These are phyloP conservation scores for Chamaecyparis obtusa DNA, from an alignment of 75 land plant genomes.

Conservation along the genomic window DNA sequence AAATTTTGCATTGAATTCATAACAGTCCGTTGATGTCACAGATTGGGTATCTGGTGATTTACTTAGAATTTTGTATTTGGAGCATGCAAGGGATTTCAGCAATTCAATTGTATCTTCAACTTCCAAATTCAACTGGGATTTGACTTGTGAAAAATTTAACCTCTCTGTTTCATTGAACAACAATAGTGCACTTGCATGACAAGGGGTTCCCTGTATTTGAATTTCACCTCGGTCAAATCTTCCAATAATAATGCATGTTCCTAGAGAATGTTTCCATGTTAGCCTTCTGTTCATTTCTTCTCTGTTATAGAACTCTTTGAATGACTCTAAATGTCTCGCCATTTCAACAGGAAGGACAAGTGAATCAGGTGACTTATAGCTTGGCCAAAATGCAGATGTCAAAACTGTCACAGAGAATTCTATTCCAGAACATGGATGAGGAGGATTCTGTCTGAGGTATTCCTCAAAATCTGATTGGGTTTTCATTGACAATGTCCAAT, in stretches of 20 bases:
- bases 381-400: slow-evolving; percentile 49
- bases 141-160: no score
- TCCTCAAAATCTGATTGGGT: slow-evolving; percentile 39
- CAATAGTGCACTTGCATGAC: slow-evolving; percentile 39
- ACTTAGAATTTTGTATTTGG: no score
- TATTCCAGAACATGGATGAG: slow-evolving; percentile 31
- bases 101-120: no score
- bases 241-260: slow-evolving; percentile 42
- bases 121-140: no score
- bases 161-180: not conserved
- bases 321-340: slow-evolving; percentile 44
- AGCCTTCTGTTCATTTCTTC: slow-evolving; percentile 40
- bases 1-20: no score
- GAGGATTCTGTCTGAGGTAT: slow-evolving; percentile 24
- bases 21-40: no score
- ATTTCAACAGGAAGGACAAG: slow-evolving; percentile 42
- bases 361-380: slow-evolving; percentile 38
- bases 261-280: slow-evolving; percentile 47
- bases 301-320: slow-evolving; percentile 41
- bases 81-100: no score
- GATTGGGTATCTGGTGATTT: no score
- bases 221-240: slow-evolving; percentile 39
- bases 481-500: slow-evolving; percentile 38
- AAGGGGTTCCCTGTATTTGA: slow-evolving; percentile 39
- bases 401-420: slow-evolving; percentile 50